phyloP scores from a whole-genome alignment of 352 stramenopile species.

The Aphanomyces cochlioides region DNA sequence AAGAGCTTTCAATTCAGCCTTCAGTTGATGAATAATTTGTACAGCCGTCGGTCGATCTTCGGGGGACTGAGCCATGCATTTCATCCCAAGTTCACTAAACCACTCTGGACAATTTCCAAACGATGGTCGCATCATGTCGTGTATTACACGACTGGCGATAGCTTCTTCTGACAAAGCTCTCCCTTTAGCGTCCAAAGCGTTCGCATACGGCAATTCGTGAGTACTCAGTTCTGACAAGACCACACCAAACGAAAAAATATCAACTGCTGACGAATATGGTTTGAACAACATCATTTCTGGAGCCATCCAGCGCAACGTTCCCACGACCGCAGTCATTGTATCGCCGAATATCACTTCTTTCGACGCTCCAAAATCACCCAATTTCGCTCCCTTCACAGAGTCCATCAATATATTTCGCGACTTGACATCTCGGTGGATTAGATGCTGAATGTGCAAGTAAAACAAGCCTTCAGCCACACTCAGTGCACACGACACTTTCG shows the following conservation, averaged over 20 bases:
- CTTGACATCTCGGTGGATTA: slow-evolving; percentile 28
- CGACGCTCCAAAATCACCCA: slow-evolving; percentile 20
- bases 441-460: slow-evolving; percentile 21
- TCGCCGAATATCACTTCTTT: not conserved
- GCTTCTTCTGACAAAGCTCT: not conserved
- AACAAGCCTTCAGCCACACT: slow-evolving; percentile 25
- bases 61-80: not conserved
- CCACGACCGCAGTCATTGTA: slow-evolving; percentile 22
- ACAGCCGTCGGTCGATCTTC: not conserved
- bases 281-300: slow-evolving; percentile 13
- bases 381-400: slow-evolving; percentile 19
- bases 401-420: slow-evolving; percentile 24
- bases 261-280: slow-evolving; percentile 8
- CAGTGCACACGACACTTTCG: slow-evolving; percentile 5
- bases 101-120: not conserved
- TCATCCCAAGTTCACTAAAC: not conserved
- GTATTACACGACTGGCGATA: not conserved
- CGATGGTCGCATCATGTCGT: not conserved
- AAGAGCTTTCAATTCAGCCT: not conserved
- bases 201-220: not conserved
- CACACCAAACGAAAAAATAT: slow-evolving; percentile 20
- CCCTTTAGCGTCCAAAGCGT: not conserved
- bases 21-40: not conserved
- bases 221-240: slow-evolving; percentile 18
- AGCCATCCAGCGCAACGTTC: slow-evolving; percentile 26